A percentile compares a stretch with the other conserved stretches of the same genome.
These are phyloP conservation scores for Sporothrix brasiliensis DNA, from an alignment of 2,329 filamentous ascomycete genomes.

Conservation along the genomic window DNA sequence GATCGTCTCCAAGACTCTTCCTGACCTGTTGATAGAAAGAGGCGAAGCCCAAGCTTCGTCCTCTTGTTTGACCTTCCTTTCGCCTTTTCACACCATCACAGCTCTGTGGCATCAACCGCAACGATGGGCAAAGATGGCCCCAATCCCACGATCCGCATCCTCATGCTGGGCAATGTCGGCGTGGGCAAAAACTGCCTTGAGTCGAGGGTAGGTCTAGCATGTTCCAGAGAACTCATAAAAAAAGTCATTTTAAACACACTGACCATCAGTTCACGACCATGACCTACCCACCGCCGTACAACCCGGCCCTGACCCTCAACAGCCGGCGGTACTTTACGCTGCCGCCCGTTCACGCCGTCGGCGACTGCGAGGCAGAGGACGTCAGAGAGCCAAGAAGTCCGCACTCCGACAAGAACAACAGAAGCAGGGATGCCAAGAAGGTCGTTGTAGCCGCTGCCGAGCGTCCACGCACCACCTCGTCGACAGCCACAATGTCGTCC, in stretches of 20 bases:
- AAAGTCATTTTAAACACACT: too few relatives aligned
- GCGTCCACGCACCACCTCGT: background rate
- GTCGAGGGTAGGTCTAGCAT: constrained; percentile 37
- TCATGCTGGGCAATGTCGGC: constrained; percentile 40
- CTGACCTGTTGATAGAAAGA: background rate
- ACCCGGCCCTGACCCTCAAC: constrained; percentile 41
- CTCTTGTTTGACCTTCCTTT: too few relatives aligned
- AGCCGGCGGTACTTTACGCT: constrained; percentile 40
- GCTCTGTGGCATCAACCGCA: background rate
- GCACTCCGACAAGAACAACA: background rate
- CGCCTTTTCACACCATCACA: background rate
- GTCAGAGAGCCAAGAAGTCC: background rate
- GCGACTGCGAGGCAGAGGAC: constrained; percentile 23
- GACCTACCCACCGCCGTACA: constrained; percentile 41
- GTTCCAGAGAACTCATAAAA: background rate
- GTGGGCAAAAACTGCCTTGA: constrained; percentile 42
- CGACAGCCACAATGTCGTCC: background rate
- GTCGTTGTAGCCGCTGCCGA: background rate
- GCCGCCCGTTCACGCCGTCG: constrained; percentile 17
- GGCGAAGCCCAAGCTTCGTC: too few relatives aligned
- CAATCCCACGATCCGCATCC: constrained; percentile 39
- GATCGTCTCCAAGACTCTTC: background rate
- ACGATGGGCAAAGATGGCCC: constrained; percentile 34
- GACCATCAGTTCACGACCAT: constrained; percentile 39
- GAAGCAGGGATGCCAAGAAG: background rate